Percentiles rank a stretch among this genome's conserved stretches.
Conservation (phyloP, 306 rosid genomes). For the Oxytropis ochrocephala region DNA sequence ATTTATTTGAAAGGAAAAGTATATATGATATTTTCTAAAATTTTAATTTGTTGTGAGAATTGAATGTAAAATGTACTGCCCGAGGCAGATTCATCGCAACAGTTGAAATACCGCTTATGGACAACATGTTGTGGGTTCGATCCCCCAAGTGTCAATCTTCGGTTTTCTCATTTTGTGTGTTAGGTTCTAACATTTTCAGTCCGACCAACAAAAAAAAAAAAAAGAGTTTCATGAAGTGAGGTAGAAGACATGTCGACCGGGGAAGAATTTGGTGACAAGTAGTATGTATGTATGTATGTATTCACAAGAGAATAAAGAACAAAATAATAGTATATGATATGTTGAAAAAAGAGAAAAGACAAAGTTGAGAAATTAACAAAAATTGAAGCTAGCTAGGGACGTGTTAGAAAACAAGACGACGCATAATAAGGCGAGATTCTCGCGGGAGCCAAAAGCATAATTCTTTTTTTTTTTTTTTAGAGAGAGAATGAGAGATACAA, state of each 20-base stretch:
- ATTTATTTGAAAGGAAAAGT: too few species aligned
- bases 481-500: slow-evolving; percentile 8
- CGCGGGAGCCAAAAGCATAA: slow-evolving; percentile 49
- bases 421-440: slow-evolving; percentile 59
- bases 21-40: too few species aligned
- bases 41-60: not conserved
- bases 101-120: too few species aligned
- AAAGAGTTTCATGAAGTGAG: not conserved
- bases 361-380: slow-evolving; percentile 33
- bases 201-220: too few species aligned
- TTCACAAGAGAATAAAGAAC: slow-evolving; percentile 11
- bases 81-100: too few species aligned
- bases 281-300: not conserved
- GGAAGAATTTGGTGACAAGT: not conserved
- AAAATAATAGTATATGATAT: not conserved
- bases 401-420: slow-evolving; percentile 32
- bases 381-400: slow-evolving; percentile 9
- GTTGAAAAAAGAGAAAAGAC: slow-evolving; percentile 13
- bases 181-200: too few species aligned
- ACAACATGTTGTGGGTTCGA: too few species aligned
- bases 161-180: too few species aligned
- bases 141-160: too few species aligned
- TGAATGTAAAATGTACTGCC: not conserved
- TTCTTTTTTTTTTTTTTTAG: slow-evolving; percentile 14
- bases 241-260: not conserved